Conservation (phyloP, 805 yeast genomes). For the Tetrapisispora iriomotensis region DNA sequence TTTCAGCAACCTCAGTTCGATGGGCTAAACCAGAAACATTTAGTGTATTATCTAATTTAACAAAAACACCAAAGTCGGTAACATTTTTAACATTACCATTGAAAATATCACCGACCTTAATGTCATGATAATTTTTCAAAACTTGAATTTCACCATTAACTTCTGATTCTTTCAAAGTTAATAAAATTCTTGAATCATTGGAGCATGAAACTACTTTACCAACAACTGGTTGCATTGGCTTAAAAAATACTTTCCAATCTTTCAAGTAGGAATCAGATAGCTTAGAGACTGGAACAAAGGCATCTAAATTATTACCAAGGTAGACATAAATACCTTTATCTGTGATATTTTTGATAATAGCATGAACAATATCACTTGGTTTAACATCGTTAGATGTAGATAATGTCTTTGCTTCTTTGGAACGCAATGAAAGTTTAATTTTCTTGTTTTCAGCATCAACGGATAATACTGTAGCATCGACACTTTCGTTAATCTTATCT, state of each 20-base stretch:
- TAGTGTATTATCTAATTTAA: constrained; percentile 64
- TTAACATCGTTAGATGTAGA: constrained; percentile 45
- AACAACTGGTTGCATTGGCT: constrained; percentile 57
- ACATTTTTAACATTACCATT: constrained; percentile 73
- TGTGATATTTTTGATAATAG: constrained; percentile 67
- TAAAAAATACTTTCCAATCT: constrained; percentile 79
- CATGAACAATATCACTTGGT: constrained; percentile 67
- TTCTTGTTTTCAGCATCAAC: constrained; percentile 36
- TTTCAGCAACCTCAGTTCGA: constrained; percentile 69
- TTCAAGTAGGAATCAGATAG: constrained; percentile 71
- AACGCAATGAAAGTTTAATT: constrained; percentile 56
- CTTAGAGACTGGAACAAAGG: constrained; percentile 72
- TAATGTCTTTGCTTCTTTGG: constrained; percentile 39
- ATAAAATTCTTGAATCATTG: constrained; percentile 52
- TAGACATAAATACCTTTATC: constrained; percentile 72
- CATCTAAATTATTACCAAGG: constrained; percentile 60
- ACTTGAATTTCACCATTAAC: constrained; percentile 58
- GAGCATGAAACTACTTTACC: constrained; percentile 64
- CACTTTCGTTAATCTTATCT: constrained; percentile 37
- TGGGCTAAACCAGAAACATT: constrained; percentile 83
- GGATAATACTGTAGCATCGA: constrained; percentile 43
- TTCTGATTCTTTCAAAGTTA: constrained; percentile 75
- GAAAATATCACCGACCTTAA: constrained; percentile 56
- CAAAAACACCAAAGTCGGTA: constrained; percentile 86
- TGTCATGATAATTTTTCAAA: constrained; percentile 54